phyloP scores from a whole-genome alignment of 768 basidiomycete species.

The Boletus reticulatus region DNA sequence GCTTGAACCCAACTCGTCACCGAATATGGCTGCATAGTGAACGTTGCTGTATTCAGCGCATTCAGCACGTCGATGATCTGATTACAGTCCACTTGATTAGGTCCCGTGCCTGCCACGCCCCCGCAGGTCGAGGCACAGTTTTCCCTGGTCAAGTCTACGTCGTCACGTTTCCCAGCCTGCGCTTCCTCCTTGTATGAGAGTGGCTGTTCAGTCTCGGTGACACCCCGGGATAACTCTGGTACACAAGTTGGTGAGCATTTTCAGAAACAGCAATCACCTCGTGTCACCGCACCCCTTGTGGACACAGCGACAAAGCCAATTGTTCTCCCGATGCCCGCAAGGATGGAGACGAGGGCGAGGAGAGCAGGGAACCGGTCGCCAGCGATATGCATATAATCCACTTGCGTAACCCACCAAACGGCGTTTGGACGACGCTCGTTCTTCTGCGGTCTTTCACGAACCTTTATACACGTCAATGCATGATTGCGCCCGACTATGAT shows the following conservation, averaged over 20 bases:
- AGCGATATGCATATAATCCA: neutral
- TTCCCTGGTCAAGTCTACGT: neutral
- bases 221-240: neutral
- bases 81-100: conserved; percentile 6
- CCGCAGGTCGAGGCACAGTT: neutral
- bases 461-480: neutral
- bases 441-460: neutral
- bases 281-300: neutral
- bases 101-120: conserved; percentile 1
- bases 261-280: neutral
- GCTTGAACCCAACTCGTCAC: neutral
- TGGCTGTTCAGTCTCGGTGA: neutral
- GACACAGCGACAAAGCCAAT: neutral
- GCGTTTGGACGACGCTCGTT: too few species aligned
- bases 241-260: neutral
- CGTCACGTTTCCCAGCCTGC: neutral
- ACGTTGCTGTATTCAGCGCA: neutral
- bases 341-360: neutral
- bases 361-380: neutral
- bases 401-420: too few species aligned
- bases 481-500: neutral
- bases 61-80: conserved; percentile 1
- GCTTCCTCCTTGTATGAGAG: neutral
- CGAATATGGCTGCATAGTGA: neutral
- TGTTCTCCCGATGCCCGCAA: neutral